Conservation (phyloP, 2,329 filamentous ascomycete species). For the Hirsutella thompsonii region DNA sequence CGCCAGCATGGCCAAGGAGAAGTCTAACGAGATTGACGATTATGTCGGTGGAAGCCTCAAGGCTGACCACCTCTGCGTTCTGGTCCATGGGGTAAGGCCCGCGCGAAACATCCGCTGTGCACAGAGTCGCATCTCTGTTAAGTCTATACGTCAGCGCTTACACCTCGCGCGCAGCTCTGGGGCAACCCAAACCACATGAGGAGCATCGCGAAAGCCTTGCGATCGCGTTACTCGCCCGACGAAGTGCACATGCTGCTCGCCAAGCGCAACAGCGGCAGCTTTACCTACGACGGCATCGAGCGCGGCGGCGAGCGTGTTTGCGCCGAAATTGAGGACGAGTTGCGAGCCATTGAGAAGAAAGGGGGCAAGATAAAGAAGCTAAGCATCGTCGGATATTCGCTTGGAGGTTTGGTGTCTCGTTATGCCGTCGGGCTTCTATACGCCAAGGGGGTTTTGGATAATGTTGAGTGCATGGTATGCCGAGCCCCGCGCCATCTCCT, state of each 20-base stretch:
- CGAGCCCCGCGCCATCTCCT: not conserved
- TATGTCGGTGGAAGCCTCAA: conserved; percentile 37
- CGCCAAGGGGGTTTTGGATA: conserved; percentile 67
- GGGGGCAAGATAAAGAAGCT: conserved; percentile 69
- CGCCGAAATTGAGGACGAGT: conserved; percentile 51
- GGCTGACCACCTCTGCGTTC: conserved; percentile 61
- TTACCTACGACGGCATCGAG: conserved; percentile 60
- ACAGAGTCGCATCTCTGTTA: conserved; percentile 6
- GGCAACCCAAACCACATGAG: conserved; percentile 64
- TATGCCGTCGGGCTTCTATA: conserved; percentile 80
- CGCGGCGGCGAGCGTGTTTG: conserved; percentile 54
- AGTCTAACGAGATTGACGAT: not conserved
- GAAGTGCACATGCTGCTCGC: conserved; percentile 57
- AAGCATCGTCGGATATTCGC: conserved; percentile 79
- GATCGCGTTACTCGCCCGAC: conserved; percentile 46
- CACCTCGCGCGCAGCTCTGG: conserved; percentile 45
- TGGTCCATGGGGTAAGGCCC: conserved; percentile 58
- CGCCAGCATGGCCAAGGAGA: not conserved
- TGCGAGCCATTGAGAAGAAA: conserved; percentile 39
- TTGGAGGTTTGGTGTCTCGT: conserved; percentile 75
- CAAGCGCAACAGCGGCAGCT: conserved; percentile 61
- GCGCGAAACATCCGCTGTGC: too few relatives aligned
- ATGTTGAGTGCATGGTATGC: conserved; percentile 61
- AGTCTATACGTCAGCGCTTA: conserved; percentile 4
- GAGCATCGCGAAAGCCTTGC: conserved; percentile 52